Conservation (phyloP, 331 rosid genomes). For the Stylosanthes scabra region DNA sequence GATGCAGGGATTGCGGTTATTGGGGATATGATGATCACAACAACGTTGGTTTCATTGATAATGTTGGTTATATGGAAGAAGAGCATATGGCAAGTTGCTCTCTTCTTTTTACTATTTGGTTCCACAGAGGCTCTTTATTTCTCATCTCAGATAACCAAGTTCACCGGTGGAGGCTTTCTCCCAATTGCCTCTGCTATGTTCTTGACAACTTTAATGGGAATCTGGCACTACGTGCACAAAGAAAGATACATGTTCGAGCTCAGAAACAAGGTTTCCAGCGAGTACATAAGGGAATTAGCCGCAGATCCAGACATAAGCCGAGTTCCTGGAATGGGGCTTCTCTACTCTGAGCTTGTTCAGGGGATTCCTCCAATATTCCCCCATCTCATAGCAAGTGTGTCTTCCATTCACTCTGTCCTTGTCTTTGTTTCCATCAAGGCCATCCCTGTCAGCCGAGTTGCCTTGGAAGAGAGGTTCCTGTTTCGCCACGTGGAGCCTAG, state of each 20-base stretch:
- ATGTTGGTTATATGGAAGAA: conserved; percentile 84
- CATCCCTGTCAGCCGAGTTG: conserved; percentile 64
- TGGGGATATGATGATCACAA: conserved; percentile 69
- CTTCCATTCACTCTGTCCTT: conserved; percentile 70
- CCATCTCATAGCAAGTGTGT: conserved; percentile 60
- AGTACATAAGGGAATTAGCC: conserved; percentile 50
- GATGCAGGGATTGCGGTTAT: conserved; percentile 86
- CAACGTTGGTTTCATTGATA: conserved; percentile 60
- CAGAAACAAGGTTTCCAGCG: conserved; percentile 65
- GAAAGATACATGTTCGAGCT: conserved; percentile 72
- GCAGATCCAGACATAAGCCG: conserved; percentile 48
- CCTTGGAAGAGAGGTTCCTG: conserved; percentile 64
- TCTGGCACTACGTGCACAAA: conserved; percentile 82
- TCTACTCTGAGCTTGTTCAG: conserved; percentile 79
- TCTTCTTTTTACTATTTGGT: conserved; percentile 55
- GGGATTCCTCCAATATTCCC: conserved; percentile 85
- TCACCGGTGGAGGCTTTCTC: conserved; percentile 71
- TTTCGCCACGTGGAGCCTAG: conserved; percentile 70
- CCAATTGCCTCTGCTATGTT: conserved; percentile 56
- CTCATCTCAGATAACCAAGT: conserved; percentile 65
- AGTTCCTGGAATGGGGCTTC: conserved; percentile 72
- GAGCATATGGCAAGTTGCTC: conserved; percentile 52
- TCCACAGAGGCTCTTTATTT: conserved; percentile 49
- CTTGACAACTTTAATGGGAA: conserved; percentile 60
- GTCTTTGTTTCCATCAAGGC: conserved; percentile 77